These are phyloP conservation scores for Nymphaea colorata DNA, from an alignment of 164 flowering plant species.

Conservation along the genomic window DNA sequence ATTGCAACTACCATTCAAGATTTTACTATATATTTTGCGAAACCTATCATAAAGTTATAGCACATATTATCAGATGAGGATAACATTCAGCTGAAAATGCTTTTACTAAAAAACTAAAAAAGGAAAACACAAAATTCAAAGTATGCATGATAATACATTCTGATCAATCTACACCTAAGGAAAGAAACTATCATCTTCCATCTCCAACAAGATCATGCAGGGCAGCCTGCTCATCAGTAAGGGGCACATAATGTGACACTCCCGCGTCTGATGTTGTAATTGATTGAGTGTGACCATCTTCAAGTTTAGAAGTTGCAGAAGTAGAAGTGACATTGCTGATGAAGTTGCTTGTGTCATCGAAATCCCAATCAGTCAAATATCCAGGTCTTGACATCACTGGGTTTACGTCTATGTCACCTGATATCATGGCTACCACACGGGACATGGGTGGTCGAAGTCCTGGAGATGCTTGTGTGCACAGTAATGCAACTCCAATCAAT, in stretches of 20 bases:
- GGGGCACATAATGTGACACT: conserved; percentile 4
- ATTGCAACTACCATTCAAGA: too few species aligned
- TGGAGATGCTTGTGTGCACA: conserved; percentile 66
- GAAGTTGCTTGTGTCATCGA: conserved; percentile 6
- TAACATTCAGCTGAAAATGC: too few species aligned
- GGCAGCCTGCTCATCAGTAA: conserved; percentile 2
- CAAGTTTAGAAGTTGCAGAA: neutral
- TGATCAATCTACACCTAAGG: too few species aligned
- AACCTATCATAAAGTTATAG: too few species aligned
- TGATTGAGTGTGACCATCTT: conserved; percentile 3
- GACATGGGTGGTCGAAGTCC: conserved; percentile 48
- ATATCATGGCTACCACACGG: conserved; percentile 48
- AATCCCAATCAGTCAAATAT: conserved; percentile 13
- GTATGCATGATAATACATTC: too few species aligned
- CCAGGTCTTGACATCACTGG: conserved; percentile 23
- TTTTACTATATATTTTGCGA: too few species aligned
- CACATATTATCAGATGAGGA: too few species aligned
- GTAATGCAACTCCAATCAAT: conserved; percentile 31
- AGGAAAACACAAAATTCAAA: too few species aligned
- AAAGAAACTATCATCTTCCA: conserved; percentile 5
- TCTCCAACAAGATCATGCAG: conserved; percentile 12
- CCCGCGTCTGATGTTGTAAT: conserved; percentile 5
- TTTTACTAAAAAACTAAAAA: too few species aligned
- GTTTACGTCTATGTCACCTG: conserved; percentile 47
- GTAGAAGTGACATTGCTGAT: conserved; percentile 5